Base-by-base conservation (phyloP, 441 rosid genomes). In the Bocquillonia castaneifolia region DNA sequence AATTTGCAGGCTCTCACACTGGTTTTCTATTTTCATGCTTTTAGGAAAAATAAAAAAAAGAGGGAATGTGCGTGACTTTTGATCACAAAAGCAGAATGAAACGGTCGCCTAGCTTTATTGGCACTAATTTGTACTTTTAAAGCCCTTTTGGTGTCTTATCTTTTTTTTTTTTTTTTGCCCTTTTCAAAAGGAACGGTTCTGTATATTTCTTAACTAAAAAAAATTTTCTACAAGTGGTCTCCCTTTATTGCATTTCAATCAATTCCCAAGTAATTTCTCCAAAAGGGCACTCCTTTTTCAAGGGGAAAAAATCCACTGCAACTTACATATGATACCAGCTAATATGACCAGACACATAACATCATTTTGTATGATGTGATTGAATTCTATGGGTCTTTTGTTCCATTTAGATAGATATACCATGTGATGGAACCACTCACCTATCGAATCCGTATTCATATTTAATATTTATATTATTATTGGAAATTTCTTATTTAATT, bases 181-280 rank as follows among this genome's bases (percentile, higher is more conserved):
- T 32, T 48, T 64, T 34, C 3, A 50, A 64, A 64, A 63, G 55
- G 42, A 29, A 63, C 17, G 42, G 42, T 63, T 20, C 42, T 62
- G 26, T 62, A 26, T 18, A 18, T 44, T 62, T 62, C 45, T 26
- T 14, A 44, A 62, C 66, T 32, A 23, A 3, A 26, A 17, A 13
- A 2, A n/a, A 10, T 0, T 37, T 61, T 23, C n/a, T n/a, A 61
- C 52, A 15, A 44, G 23, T 44, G 66, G 28, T 64, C 56, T 32
- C 20, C n/a, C 25, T 48, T 45, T 29, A 18, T 64, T 48, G n/a
- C 67, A 31, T 64, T 29, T 32, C 56, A 48, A 47, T 32, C 29
- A 64, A 31, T 29, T 47, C 26, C 39, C 39, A 23, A 14, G 25
- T 23, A 23, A 17, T 23, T 40, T 40, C 34, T 18, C 15, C 26